Evolutionary conservation across 2,329 filamentous ascomycete species (phyloP), one percentile per base, ranked within the genome.

Genomic region (Chalaropsis thielavioides): DNA sequence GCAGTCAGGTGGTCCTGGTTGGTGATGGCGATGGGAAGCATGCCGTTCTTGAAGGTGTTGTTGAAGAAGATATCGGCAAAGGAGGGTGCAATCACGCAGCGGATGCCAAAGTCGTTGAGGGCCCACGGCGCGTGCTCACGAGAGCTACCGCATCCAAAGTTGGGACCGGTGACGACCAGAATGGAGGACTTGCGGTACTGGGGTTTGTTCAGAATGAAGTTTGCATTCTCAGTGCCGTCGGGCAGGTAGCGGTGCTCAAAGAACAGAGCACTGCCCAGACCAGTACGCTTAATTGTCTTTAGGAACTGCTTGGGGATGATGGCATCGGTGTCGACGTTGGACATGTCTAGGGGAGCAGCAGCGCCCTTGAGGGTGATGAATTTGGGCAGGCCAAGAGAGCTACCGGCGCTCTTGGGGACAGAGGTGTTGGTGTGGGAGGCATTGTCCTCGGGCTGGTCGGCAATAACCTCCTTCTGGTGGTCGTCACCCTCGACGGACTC

Each of bases 21-120:
- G 40, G 81, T 78, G 72, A 97, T 88, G 67, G 81, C 77, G 68
- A 97, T 84, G 60, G 92, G 92, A 68, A 97, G 80, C 94, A 97
- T 97, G 78, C 92, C 92, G 79, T 99, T 99, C 83, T 99, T 97
- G 83, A 96, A 97, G n/a, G 89, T 94, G 81, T 99, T 99, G 84
- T 96, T 96, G 84, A 92, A 95, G 84, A 96, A 96, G 75, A 99
- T 99, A 67, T 77, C 75, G 67, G 75, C 78, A 68, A 82, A 84
- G 0, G 88, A 92, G 1, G 90, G 90, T 0, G 92, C 94, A 70
- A 97, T 95, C 72, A 97, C 82, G 74, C 88, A 92, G 73, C 88
- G 90, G 78, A 99, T 96, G 70, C 94, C 94, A 71, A 97, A 97
- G 77, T 97, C 94, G 66, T 95, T 85, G 27, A 97, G 83, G 5